Evolutionary conservation across 345 rosid genomes (phyloP).

Genomic region (Microcos paniculata): DNA sequence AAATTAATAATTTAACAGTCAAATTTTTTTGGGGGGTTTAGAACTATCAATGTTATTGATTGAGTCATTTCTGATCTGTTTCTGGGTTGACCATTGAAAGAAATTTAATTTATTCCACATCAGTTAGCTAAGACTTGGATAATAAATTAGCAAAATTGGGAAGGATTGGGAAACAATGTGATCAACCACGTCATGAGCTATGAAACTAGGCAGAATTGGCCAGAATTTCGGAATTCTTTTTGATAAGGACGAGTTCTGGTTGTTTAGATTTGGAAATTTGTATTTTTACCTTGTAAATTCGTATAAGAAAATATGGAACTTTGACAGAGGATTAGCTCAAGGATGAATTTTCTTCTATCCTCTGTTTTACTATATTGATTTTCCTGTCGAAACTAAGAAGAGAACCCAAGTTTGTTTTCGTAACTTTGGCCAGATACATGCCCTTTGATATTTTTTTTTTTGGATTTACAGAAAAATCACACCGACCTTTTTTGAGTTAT

Average conservation of each 20-base stretch:
- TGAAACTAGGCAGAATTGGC: background rate
- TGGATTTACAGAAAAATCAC: no score
- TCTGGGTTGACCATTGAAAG: background rate
- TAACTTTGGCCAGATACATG: no score
- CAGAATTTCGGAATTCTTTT: background rate
- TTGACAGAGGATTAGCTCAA: background rate
- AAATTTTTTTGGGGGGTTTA: no score
- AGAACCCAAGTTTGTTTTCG: no score
- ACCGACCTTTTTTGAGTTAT: no score
- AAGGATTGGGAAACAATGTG: background rate
- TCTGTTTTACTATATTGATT: background rate
- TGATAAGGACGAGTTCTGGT: background rate
- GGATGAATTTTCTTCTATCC: background rate
- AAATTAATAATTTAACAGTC: background rate
- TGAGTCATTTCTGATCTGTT: background rate
- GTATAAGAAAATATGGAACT: background rate
- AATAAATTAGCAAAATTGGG: background rate
- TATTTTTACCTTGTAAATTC: background rate
- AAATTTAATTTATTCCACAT: background rate
- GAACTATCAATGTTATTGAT: background rate
- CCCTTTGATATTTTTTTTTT: no score
- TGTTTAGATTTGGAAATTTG: background rate
- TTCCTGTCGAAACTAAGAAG: no score
- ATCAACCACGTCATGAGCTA: background rate
- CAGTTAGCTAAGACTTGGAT: background rate